phyloP scores from a whole-genome alignment of 352 stramenopile genomes.

The Globisporangium camurandrum region DNA sequence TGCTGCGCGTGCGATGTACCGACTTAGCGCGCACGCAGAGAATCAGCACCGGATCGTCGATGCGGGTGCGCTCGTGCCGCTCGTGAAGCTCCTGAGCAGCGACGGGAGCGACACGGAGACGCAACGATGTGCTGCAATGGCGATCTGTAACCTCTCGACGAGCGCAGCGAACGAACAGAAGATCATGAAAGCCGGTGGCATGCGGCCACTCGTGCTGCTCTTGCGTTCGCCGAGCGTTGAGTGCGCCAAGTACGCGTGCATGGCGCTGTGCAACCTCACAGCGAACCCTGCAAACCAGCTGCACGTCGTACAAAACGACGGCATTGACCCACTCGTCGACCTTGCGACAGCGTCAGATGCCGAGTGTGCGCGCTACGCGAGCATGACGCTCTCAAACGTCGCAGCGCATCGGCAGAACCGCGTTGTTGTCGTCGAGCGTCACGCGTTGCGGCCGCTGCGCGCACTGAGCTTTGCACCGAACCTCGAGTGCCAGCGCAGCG shows the following conservation, averaged over 20 bases:
- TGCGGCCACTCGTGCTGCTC: conserved; percentile 55
- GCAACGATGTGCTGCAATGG: conserved; percentile 75
- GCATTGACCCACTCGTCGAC: conserved; percentile 72
- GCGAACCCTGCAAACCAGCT: conserved; percentile 88
- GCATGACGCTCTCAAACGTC: conserved; percentile 93
- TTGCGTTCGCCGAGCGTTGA: conserved; percentile 41
- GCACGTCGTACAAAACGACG: conserved; percentile 79
- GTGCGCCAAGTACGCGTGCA: conserved; percentile 84
- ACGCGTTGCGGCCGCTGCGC: conserved; percentile 72
- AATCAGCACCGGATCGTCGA: conserved; percentile 88
- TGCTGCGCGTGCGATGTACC: conserved; percentile 85
- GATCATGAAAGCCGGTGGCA: conserved; percentile 69
- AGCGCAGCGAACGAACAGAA: conserved; percentile 64
- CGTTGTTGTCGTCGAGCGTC: conserved; percentile 81
- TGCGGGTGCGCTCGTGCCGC: conserved; percentile 59
- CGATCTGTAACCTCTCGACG: conserved; percentile 81
- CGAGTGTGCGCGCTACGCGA: conserved; percentile 85
- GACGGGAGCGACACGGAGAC: conserved; percentile 48
- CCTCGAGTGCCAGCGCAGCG: conserved; percentile 88
- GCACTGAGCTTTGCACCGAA: conserved; percentile 73
- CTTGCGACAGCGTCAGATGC: conserved; percentile 56
- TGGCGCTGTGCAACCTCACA: conserved; percentile 94
- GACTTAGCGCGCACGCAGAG: conserved; percentile 73
- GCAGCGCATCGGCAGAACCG: conserved; percentile 86
- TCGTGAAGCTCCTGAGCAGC: conserved; percentile 60